Evolutionary conservation across 768 basidiomycete species (phyloP), one percentile per base, ranked within the genome.

Genomic region (Phaffia tasmanica): DNA sequence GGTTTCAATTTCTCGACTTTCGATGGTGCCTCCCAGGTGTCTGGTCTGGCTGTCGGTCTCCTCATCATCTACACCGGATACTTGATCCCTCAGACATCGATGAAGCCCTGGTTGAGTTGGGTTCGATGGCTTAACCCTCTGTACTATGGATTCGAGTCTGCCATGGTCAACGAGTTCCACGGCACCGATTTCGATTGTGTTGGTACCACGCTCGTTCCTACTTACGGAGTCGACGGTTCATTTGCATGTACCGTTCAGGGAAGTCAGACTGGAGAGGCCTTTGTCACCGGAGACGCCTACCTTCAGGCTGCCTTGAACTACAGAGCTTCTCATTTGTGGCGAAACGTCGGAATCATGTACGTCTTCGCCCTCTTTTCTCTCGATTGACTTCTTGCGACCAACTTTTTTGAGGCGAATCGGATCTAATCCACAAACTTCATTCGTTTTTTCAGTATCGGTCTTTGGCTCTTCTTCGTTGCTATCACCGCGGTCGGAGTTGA

Each of bases 161-260:
- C 82, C 48, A 86, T 93, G 84, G 84, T 86, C 76, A 92, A 92
- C 74, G 90, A 94, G 74, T 90, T 91, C 76, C 82, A 80, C 79
- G 82, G 83, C 21, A 83, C 84, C 47, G 75, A 81, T 23, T 87
- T 85, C 63, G 23, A 62, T 21, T 77, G 77, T 64, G 66, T 67
- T 4, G 66, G 66, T 6, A 68, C 72, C 1, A 27, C 66, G 16
- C 75, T 73, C 60, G 71, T 77, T 23, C 77, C 77, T 8, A 56
- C 70, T 9, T 76, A 76, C 66, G 71, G 61, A n/a, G 67, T 67
- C 35, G 69, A 60, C 1, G 68, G 68, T 11, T 65, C 72, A 29
- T 62, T 67, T 16, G 70, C 73, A 27, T 77, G 77, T 63, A 64
- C 70, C 9, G 65, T 72, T 30, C 71, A 72, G 9, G 77, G 77